Conservation (phyloP, 163 green algal species). For the Chlamydomonas reinhardtii region DNA sequence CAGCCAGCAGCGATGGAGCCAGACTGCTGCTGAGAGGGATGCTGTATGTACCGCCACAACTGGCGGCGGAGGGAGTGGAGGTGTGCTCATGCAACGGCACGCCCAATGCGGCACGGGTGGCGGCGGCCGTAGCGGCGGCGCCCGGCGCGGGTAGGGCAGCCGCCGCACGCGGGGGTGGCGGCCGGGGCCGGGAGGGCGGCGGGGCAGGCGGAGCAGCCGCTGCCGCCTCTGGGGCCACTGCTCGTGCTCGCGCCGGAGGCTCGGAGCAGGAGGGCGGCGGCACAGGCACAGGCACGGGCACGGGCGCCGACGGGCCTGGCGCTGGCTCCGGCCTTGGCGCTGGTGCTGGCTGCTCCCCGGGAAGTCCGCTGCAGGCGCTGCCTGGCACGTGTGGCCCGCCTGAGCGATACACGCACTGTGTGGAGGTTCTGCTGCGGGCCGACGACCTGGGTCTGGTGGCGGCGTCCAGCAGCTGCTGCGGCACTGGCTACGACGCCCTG, state of each 20-base stretch:
- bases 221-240: no score
- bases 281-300: no score
- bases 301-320: neutral
- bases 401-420: constrained; percentile 3
- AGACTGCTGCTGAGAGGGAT: constrained; percentile 4
- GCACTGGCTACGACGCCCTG: constrained; percentile 33
- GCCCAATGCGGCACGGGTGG: neutral
- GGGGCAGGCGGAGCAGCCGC: neutral
- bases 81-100: neutral
- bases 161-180: neutral
- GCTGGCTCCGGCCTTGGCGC: neutral
- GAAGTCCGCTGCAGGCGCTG: neutral
- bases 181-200: neutral
- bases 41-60: constrained; percentile 16
- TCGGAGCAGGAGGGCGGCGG: no score
- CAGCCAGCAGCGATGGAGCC: constrained; percentile 24
- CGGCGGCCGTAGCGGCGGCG: neutral
- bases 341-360: neutral
- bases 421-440: constrained; percentile 21
- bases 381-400: constrained; percentile 34
- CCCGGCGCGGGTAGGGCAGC: no score
- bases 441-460: neutral
- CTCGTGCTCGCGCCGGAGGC: no score
- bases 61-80: constrained; percentile 13
- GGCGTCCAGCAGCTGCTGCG: constrained; percentile 28